Evolutionary conservation across 2,329 filamentous ascomycete genomes (phyloP).

Genomic region (Trichoderma koningii): DNA sequence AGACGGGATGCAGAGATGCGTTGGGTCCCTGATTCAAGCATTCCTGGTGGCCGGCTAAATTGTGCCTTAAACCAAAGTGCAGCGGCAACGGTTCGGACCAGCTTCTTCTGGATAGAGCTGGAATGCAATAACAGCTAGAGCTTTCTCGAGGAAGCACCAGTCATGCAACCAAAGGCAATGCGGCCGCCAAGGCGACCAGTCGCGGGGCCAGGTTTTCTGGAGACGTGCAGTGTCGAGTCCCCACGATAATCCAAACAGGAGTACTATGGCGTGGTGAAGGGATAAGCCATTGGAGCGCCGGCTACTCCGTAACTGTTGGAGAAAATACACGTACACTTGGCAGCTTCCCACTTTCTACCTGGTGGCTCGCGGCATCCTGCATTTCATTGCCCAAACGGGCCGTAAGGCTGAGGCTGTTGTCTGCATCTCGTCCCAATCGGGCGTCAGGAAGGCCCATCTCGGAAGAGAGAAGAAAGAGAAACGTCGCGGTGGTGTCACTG

Average conservation of each 20-base stretch:
- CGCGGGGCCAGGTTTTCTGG: neutral
- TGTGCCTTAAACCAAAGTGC: neutral
- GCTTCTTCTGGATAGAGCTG: neutral
- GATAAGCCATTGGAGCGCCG: neutral
- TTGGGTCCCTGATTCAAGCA: slow-evolving; percentile 11
- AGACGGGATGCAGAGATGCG: slow-evolving; percentile 14
- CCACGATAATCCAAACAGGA: neutral
- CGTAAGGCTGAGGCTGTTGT: slow-evolving; percentile 13
- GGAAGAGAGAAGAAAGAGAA: neutral
- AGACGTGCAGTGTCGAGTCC: slow-evolving; percentile 4
- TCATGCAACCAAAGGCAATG: neutral
- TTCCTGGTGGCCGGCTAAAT: slow-evolving; percentile 20
- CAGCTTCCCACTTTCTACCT: neutral
- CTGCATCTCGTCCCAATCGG: slow-evolving; percentile 7
- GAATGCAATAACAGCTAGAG: slow-evolving; percentile 3
- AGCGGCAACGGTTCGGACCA: neutral
- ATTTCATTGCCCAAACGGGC: slow-evolving; percentile 15
- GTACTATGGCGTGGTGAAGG: neutral
- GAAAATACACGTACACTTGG: neutral
- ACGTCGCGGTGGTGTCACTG: slow-evolving; percentile 7
- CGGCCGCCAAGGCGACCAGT: neutral
- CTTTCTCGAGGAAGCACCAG: neutral
- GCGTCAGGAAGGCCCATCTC: neutral
- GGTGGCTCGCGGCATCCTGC: slow-evolving; percentile 9
- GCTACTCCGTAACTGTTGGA: too few relatives aligned